phyloP scores from a whole-genome alignment of 805 yeast species.

The Lachancea kluyveri region DNA sequence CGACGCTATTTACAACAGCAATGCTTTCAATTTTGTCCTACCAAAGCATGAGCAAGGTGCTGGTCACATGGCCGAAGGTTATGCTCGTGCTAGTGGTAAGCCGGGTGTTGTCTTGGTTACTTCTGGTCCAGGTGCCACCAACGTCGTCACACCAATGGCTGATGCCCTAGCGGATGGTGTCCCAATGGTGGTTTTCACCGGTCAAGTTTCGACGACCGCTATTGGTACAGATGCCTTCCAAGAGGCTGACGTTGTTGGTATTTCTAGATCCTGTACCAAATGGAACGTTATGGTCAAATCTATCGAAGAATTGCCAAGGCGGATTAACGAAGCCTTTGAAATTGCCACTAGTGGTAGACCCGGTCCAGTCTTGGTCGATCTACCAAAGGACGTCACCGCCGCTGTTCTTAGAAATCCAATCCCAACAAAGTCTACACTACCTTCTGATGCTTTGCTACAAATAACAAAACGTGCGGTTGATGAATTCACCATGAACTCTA shows the following conservation, averaged over 20 bases:
- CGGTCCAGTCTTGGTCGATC: slow-evolving; percentile 95
- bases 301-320: slow-evolving; percentile 88
- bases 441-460: slow-evolving; percentile 59
- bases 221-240: slow-evolving; percentile 99
- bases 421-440: slow-evolving; percentile 73
- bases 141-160: slow-evolving; percentile 96
- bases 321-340: slow-evolving; percentile 97
- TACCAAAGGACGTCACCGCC: slow-evolving; percentile 97
- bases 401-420: slow-evolving; percentile 80
- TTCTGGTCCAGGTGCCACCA: slow-evolving; percentile 99
- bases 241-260: slow-evolving; percentile 97
- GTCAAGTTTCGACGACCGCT: slow-evolving; percentile 93
- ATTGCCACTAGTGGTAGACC: slow-evolving; percentile 96
- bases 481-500: slow-evolving; percentile 68
- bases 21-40: slow-evolving; percentile 79
- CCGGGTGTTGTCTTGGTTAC: slow-evolving; percentile 98
- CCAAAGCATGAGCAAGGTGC: slow-evolving; percentile 99
- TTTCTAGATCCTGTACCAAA: slow-evolving; percentile 94
- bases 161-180: slow-evolving; percentile 97
- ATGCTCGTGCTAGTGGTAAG: slow-evolving; percentile 90
- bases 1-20: slow-evolving; percentile 92
- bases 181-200: slow-evolving; percentile 93
- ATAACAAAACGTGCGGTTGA: slow-evolving; percentile 65
- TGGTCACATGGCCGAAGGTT: slow-evolving; percentile 99
- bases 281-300: slow-evolving; percentile 99